These are phyloP conservation scores for Blastocystis sp. DNA, from an alignment of 352 stramenopile genomes.

Conservation along the genomic window DNA sequence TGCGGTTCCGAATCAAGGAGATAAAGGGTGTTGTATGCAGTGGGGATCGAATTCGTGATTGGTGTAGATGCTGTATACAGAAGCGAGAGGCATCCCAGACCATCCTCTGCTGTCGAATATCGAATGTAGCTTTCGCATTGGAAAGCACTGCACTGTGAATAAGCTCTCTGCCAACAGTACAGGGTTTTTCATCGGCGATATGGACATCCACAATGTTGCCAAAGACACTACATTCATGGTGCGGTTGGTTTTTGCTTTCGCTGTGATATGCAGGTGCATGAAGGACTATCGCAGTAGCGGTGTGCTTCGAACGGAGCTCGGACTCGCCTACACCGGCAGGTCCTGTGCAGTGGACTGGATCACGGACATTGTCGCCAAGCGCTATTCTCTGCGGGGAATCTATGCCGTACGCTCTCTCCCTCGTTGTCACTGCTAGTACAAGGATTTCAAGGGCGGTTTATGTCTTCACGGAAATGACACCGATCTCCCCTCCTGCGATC, in stretches of 20 bases:
- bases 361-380: background rate
- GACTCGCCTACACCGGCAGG: background rate
- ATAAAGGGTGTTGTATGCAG: background rate
- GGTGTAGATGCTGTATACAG: background rate
- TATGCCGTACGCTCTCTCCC: background rate
- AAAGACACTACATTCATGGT: slow-evolving; percentile 13
- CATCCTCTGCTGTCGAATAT: background rate
- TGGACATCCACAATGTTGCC: background rate
- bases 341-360: background rate
- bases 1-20: background rate
- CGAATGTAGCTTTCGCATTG: background rate
- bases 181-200: background rate
- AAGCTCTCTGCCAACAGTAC: background rate
- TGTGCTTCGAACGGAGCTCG: background rate
- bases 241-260: background rate
- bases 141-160: background rate
- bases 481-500: slow-evolving; percentile 1
- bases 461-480: background rate
- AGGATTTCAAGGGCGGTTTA: background rate
- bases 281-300: background rate
- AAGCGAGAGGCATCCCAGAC: background rate
- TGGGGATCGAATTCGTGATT: background rate
- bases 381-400: background rate
- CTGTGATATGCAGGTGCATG: background rate
- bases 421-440: background rate